Evolutionary conservation across 2,329 filamentous ascomycete species (phyloP).

Genomic region (Polychaeton citri): DNA sequence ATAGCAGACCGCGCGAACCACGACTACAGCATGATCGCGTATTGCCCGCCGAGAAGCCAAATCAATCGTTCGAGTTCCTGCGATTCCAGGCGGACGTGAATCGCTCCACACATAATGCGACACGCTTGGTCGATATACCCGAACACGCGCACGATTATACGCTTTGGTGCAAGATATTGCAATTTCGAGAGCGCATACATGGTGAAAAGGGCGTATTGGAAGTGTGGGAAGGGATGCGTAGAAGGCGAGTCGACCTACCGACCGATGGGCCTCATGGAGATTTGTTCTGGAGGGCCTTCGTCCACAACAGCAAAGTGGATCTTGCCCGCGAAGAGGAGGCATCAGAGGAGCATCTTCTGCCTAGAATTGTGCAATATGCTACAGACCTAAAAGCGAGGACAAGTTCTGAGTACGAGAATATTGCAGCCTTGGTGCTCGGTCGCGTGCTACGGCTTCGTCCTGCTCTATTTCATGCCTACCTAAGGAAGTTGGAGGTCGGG

Average conservation of each 20-base stretch:
- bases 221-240: constrained; percentile 30
- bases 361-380: constrained; percentile 27
- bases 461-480: constrained; percentile 14
- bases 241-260: constrained; percentile 27
- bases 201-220: constrained; percentile 27
- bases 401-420: constrained; percentile 28
- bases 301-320: constrained; percentile 20
- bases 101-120: constrained; percentile 3
- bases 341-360: constrained; percentile 15
- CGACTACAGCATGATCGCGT: no score
- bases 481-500: constrained; percentile 23
- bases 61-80: constrained; percentile 8
- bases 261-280: constrained; percentile 24
- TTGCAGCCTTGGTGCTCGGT: constrained; percentile 21
- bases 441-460: constrained; percentile 21
- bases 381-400: constrained; percentile 26
- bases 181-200: constrained; percentile 27
- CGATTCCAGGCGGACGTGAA: constrained; percentile 20
- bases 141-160: constrained; percentile 18
- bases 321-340: constrained; percentile 7
- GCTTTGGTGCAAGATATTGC: constrained; percentile 29
- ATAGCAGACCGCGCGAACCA: no score
- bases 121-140: constrained; percentile 19
- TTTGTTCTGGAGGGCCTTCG: constrained; percentile 33
- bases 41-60: constrained; percentile 1